Base-by-base conservation (phyloP, 176 grass and related monocot species). In the Cocos nucifera region DNA sequence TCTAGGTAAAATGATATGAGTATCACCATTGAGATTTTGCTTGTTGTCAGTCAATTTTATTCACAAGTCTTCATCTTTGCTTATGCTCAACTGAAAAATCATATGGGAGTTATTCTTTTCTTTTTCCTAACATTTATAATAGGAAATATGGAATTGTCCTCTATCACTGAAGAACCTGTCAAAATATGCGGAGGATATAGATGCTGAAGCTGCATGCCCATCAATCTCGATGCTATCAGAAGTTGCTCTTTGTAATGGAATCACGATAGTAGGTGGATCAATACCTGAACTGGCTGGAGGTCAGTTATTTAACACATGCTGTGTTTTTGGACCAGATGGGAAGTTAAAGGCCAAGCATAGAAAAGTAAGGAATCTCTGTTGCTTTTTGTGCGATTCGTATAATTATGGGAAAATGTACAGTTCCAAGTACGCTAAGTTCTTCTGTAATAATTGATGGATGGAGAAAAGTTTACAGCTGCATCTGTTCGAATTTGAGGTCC, bases 61-160 rank as follows among this genome's bases (percentile, higher is more conserved):
- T 44, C 35, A 44, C 9, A 3, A 12, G 35, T 48, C 26, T 1
- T 3, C 17, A 50, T 2, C 15, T 16, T 49, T 63, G 17, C 61
- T 63, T 24, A 17, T 58, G 5, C 10, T 25, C 56, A 24, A 51
- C 67, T 65, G 50, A 23, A 3, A 58, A 44, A 44, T 12, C 18
- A 58, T 23, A 22, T 30, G 25, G 17, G 27, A 61, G 17, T 7
- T 32, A 17, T 29, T 27, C 17, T 29, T 60, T 28, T 3, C 35
- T 61, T 29, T 7, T 61, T 61, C 35, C 1, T 1, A n/a, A 61
- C 17, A n/a, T n/a, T 61, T 19, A 17, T n/a, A n/a, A 26, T 50
- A 82, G 78, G 86, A 89, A 52, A 82, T 89, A 59, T 85, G 86
- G 82, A 75, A 54, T 73, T 89, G 78, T 73, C 75, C 82, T 32